phyloP scores from a whole-genome alignment of 2,329 filamentous ascomycete species.

The Fusarium poae region DNA sequence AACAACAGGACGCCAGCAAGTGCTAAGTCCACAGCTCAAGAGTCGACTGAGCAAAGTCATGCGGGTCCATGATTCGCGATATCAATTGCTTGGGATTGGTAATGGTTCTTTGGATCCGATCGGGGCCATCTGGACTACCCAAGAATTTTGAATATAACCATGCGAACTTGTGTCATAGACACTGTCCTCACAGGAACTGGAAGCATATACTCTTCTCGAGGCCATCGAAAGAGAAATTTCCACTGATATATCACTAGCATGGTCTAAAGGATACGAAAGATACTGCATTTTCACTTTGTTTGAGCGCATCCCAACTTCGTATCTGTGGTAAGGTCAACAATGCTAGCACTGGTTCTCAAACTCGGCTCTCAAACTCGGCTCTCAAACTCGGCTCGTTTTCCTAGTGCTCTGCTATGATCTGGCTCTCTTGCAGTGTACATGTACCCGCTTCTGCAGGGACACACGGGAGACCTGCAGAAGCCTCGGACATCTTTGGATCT shows the following conservation, averaged over 20 bases:
- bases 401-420: background rate
- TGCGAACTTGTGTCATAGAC: conserved; percentile 24
- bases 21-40: conserved; percentile 12
- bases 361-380: conserved; percentile 16
- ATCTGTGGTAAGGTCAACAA: background rate
- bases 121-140: background rate
- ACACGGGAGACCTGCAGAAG: conserved; percentile 25
- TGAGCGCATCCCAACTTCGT: background rate
- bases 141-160: conserved; percentile 33
- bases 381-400: conserved; percentile 11
- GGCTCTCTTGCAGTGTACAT: conserved; percentile 14
- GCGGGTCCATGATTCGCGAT: conserved; percentile 1
- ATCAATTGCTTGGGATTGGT: conserved; percentile 6
- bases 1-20: conserved; percentile 20
- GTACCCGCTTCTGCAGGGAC: conserved; percentile 30
- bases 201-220: conserved; percentile 11
- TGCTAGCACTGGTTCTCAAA: conserved; percentile 3
- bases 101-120: conserved; percentile 9
- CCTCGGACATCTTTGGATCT: conserved; percentile 6
- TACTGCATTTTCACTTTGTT: background rate
- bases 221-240: background rate
- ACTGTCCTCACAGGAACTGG: conserved; percentile 9
- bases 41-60: conserved; percentile 7
- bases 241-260: background rate
- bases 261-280: background rate